Evolutionary conservation across 2,329 filamentous ascomycete species (phyloP).

Genomic region (Sclerotinia minor): DNA sequence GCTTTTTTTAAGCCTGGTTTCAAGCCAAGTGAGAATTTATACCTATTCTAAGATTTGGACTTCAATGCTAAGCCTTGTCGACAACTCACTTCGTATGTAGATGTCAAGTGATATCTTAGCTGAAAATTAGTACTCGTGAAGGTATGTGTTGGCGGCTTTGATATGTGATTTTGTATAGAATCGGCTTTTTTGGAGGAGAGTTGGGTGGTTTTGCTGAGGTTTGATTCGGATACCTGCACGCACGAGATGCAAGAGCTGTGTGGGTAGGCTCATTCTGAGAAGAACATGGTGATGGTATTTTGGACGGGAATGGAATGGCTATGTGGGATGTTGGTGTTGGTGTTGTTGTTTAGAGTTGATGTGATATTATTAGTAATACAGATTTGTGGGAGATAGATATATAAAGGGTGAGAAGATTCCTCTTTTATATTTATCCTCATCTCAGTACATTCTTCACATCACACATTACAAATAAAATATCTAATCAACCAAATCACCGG

Average conservation of each 20-base stretch:
- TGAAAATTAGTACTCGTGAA: neutral
- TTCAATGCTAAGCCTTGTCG: neutral
- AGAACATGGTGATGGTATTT: neutral
- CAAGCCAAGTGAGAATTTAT: neutral
- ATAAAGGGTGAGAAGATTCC: neutral
- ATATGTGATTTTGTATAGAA: neutral
- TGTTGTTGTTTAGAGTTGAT: neutral
- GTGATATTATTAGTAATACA: neutral
- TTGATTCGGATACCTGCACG: constrained; percentile 2
- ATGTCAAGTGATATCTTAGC: constrained; percentile 11
- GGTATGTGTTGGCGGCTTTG: neutral
- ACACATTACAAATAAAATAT: neutral
- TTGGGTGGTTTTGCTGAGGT: neutral
- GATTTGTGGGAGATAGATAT: neutral
- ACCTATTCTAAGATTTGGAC: neutral
- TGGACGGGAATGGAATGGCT: neutral
- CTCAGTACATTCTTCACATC: neutral
- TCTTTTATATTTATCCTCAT: neutral
- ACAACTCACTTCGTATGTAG: neutral
- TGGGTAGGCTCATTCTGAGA: neutral
- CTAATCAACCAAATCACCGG: neutral
- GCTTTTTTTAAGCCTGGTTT: neutral
- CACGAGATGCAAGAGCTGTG: no score
- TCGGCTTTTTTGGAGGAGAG: neutral
- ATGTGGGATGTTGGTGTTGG: neutral